phyloP scores from a whole-genome alignment of 495 filamentous ascomycete species.

The Clavariopsis aquatica region DNA sequence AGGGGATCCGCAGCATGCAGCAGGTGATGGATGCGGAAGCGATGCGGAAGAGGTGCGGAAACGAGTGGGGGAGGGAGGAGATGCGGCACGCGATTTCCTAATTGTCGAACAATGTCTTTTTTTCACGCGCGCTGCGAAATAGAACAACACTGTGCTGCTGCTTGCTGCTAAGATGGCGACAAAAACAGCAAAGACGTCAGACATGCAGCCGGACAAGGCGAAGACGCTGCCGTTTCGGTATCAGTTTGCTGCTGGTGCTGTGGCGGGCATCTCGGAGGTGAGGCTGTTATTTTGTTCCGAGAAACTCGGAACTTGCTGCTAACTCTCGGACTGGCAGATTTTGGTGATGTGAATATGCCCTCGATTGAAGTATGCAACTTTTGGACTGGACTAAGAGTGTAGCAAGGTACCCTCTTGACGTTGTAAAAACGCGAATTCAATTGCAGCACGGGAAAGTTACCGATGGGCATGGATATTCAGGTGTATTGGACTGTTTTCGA shows the following conservation, averaged over 20 bases:
- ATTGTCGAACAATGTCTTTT: neutral
- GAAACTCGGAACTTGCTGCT: neutral
- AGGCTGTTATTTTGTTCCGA: neutral
- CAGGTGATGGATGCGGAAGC: no score
- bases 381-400: conserved; percentile 20
- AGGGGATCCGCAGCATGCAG: conserved; percentile 8
- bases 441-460: conserved; percentile 25
- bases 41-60: neutral
- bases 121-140: neutral
- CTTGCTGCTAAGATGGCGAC: conserved; percentile 12
- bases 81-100: conserved; percentile 1
- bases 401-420: conserved; percentile 35
- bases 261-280: conserved; percentile 32
- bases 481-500: conserved; percentile 30
- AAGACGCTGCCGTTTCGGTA: conserved; percentile 28
- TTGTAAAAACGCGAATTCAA: conserved; percentile 33
- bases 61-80: conserved; percentile 22
- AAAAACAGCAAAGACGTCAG: neutral
- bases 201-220: conserved; percentile 6
- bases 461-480: conserved; percentile 29
- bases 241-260: conserved; percentile 33
- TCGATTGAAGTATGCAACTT: neutral
- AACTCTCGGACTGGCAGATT: conserved; percentile 13
- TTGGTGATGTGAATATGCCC: conserved; percentile 24
- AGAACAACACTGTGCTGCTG: neutral